These are phyloP conservation scores for Calycina marina DNA, from an alignment of 2,329 filamentous ascomycete genomes.

Conservation along the genomic window DNA sequence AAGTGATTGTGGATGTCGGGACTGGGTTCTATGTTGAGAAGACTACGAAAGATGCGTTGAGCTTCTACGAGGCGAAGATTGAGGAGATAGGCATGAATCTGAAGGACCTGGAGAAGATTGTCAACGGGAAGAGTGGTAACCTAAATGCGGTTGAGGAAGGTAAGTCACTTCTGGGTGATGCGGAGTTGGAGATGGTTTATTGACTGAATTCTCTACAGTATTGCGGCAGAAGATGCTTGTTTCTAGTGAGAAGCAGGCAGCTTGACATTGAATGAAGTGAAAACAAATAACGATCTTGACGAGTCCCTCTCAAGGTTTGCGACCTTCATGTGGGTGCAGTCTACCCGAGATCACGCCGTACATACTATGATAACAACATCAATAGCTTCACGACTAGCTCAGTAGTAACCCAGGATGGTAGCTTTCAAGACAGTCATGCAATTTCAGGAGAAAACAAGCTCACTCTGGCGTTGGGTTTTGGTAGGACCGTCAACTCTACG, in stretches of 20 bases:
- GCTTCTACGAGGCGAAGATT: constrained; percentile 55
- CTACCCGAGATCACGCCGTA: too few species aligned
- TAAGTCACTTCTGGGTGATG: constrained; percentile 23
- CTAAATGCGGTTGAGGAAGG: constrained; percentile 81
- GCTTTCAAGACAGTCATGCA: too few species aligned
- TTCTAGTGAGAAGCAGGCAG: constrained; percentile 25
- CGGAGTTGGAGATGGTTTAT: background rate
- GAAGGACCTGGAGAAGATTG: constrained; percentile 52
- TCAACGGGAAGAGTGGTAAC: constrained; percentile 68
- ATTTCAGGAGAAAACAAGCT: too few species aligned
- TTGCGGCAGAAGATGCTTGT: constrained; percentile 36
- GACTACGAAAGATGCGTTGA: constrained; percentile 44
- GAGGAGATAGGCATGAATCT: constrained; percentile 50
- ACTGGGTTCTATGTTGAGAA: constrained; percentile 95
- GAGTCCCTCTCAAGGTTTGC: too few species aligned
- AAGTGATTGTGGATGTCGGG: constrained; percentile 80
- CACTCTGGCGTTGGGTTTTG: too few species aligned
- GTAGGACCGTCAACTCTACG: too few species aligned
- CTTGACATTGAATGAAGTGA: constrained; percentile 15
- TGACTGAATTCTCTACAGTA: constrained; percentile 25
- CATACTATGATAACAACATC: too few species aligned
- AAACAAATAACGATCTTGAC: constrained; percentile 1
- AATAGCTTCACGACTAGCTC: too few species aligned
- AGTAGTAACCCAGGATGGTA: too few species aligned
- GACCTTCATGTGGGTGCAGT: too few species aligned